phyloP scores from a whole-genome alignment of 139 green algal genomes.

The Diplosphaera chodatii region DNA sequence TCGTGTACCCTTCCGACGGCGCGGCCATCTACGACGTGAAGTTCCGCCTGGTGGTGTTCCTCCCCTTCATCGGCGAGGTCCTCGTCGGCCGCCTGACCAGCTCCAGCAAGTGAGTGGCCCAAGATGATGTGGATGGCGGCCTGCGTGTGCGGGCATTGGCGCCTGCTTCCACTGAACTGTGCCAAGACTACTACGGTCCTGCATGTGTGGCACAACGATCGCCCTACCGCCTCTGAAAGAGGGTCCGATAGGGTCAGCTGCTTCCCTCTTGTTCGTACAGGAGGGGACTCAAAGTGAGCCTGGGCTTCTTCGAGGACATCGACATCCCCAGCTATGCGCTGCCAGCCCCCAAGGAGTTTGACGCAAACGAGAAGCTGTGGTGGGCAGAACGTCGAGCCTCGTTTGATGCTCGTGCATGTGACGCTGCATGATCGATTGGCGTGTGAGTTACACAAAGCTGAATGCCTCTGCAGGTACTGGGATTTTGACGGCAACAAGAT shows the following conservation, averaged over 20 bases:
- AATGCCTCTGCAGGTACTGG: conserved; percentile 53
- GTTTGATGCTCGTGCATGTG: too few species aligned
- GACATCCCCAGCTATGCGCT: conserved; percentile 68
- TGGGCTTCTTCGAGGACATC: conserved; percentile 91
- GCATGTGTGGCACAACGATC: too few species aligned
- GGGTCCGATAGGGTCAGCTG: too few species aligned
- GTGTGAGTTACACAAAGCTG: too few species aligned
- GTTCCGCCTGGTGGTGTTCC: conserved; percentile 85
- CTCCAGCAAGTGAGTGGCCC: conserved; percentile 37
- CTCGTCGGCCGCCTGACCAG: conserved; percentile 67
- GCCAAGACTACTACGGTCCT: too few species aligned
- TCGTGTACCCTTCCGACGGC: conserved; percentile 78
- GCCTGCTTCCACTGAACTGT: too few species aligned
- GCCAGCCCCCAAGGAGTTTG: conserved; percentile 37
- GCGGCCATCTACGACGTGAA: conserved; percentile 57
- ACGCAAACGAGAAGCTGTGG: background rate
- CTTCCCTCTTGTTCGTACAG: conserved; percentile 19
- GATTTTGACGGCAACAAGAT: conserved; percentile 71
- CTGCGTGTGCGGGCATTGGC: background rate
- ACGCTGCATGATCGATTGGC: too few species aligned
- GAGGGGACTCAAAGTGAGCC: conserved; percentile 54
- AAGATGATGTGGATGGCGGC: too few species aligned
- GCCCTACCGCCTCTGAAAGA: too few species aligned
- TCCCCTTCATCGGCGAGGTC: conserved; percentile 81
- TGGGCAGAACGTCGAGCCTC: background rate